phyloP scores from a whole-genome alignment of 176 grass and related monocot species.

The Raddia distichophylla region DNA sequence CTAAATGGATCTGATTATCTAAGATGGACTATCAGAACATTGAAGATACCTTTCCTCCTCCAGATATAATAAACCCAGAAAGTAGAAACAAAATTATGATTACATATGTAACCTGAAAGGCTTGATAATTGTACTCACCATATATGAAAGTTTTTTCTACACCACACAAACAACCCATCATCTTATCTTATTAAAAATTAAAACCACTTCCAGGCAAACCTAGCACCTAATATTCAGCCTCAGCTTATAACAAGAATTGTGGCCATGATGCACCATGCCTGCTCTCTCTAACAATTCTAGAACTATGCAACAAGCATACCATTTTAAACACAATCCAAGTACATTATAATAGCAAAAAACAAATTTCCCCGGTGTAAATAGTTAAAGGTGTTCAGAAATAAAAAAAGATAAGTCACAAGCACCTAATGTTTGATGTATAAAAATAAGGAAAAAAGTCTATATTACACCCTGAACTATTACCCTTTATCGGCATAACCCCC shows the following conservation, averaged over 20 bases:
- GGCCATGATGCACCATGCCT: background rate
- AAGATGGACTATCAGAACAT: background rate
- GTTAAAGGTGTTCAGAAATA: background rate
- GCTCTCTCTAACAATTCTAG: background rate
- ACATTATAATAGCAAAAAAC: constrained; percentile 15
- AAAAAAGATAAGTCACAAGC: background rate
- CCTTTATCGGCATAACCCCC: no score
- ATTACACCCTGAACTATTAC: no score
- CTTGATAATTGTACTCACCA: background rate
- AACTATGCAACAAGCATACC: background rate
- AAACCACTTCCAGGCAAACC: background rate
- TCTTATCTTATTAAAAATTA: constrained; percentile 23
- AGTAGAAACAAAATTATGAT: constrained; percentile 8
- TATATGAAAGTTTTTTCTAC: background rate
- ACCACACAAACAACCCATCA: background rate
- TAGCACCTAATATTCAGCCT: constrained; percentile 10
- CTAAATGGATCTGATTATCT: background rate
- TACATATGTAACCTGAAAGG: background rate
- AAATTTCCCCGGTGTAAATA: constrained; percentile 4
- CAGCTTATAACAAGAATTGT: background rate
- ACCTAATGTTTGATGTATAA: constrained; percentile 7
- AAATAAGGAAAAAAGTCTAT: no score
- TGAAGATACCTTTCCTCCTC: background rate
- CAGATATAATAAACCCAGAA: background rate
- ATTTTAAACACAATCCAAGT: background rate